Base-by-base conservation (phyloP, 768 basidiomycete genomes). In the Agrocybe praecox region DNA sequence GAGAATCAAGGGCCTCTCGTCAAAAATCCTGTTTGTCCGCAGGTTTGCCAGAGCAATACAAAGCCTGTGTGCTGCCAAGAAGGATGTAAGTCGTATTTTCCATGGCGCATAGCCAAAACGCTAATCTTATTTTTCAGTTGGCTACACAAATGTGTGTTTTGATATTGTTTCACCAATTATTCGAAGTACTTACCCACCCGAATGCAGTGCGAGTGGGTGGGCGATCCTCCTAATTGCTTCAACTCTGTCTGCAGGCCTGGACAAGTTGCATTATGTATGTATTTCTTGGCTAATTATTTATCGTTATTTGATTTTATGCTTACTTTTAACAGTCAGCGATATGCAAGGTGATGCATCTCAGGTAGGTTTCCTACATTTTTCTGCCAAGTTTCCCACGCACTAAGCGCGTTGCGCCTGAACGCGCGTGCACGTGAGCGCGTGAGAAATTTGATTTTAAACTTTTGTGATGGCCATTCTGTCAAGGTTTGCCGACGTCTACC, bases 51-150 rank as follows among this genome's bases (percentile, higher is more conserved):
- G 9, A 49, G 36, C 6, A 56, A 56, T 18, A 56, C 48, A 24
- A 56, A 56, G 43, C 55, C 55, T 17, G 55, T 56, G 0, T 56
- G 55, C 21, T 56, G 55, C 43, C 49, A 56, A 48, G 49, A 49
- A 45, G 40, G 19, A 32, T 45, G 43, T 21, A 5, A 22, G 10
- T 45, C 23, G 6, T 34, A 17, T 24, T 24, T 36, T 6, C 19
- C 17, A 40, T 17, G 21, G 24, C 7, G 23, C n/a, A 47, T 15
- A 15, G 8, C 18, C 32, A 32, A n/a, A n/a, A 21, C 42, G 22
- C 24, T 14, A 15, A 40, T 23, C 42, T 21, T 8, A 9, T 22
- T 19, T 33, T 32, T 32, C 36, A 53, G 55, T 54, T 50, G 40
- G 47, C 11, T 61, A 46, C 47, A 47, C 46, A 18, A 47, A 62